Evolutionary conservation across 2,329 filamentous ascomycete genomes (phyloP).

Genomic region (Cercospora brassicicola): DNA sequence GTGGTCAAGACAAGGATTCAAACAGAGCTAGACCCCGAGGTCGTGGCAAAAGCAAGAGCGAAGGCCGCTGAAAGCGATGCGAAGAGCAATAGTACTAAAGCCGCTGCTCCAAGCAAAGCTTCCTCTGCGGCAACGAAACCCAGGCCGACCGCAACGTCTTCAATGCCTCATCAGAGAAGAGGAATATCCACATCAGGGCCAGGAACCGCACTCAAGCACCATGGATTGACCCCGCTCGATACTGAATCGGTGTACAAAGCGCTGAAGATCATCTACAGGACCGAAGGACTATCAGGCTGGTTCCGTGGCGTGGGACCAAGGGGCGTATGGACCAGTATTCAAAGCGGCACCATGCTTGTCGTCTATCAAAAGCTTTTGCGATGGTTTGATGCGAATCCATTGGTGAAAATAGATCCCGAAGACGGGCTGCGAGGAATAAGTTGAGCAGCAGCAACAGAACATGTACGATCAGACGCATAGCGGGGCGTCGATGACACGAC

Average conservation of each 20-base stretch:
- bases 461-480: slow-evolving; percentile 12
- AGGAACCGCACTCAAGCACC: slow-evolving; percentile 75
- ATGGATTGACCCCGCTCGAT: slow-evolving; percentile 76
- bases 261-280: slow-evolving; percentile 81
- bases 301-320: slow-evolving; percentile 93
- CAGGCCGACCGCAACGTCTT: slow-evolving; percentile 14
- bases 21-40: slow-evolving; percentile 72
- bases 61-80: slow-evolving; percentile 13
- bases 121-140: slow-evolving; percentile 21
- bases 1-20: slow-evolving; percentile 97
- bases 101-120: slow-evolving; percentile 6
- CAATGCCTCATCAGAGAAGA: slow-evolving; percentile 12
- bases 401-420: slow-evolving; percentile 35
- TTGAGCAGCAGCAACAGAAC: neutral
- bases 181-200: slow-evolving; percentile 88
- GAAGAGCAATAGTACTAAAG: neutral
- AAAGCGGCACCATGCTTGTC: slow-evolving; percentile 95
- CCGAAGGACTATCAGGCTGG: slow-evolving; percentile 84
- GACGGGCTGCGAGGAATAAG: slow-evolving; percentile 28
- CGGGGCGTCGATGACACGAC: neutral
- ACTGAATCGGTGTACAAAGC: slow-evolving; percentile 88
- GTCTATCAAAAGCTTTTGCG: slow-evolving; percentile 86
- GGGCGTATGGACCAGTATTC: slow-evolving; percentile 94
- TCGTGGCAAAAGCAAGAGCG: slow-evolving; percentile 36
- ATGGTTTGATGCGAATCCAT: slow-evolving; percentile 64